Evolutionary conservation across 208 protist genomes (phyloP).

Genomic region (Acanthamoeba healyi): DNA sequence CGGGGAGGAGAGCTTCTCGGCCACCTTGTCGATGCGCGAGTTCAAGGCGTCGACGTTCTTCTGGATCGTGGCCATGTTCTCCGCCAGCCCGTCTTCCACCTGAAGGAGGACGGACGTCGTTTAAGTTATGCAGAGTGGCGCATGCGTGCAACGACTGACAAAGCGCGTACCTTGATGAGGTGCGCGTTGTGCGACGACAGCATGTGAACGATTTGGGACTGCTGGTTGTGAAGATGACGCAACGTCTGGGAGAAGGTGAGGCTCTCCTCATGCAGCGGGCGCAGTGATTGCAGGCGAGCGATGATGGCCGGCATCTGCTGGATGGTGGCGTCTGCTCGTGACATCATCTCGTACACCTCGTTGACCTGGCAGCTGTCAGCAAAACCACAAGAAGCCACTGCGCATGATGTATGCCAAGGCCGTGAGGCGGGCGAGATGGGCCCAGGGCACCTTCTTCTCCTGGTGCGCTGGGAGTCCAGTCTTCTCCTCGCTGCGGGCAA

Average conservation of each 20-base stretch:
- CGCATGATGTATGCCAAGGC: too few relatives aligned
- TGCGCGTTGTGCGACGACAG: conserved; percentile 50
- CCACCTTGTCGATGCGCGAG: conserved; percentile 40
- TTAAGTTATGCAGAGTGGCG: neutral
- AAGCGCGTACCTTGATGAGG: conserved; percentile 52
- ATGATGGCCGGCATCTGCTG: conserved; percentile 69
- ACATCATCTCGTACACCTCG: conserved; percentile 75
- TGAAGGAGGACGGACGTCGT: too few relatives aligned
- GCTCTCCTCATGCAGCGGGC: conserved; percentile 69
- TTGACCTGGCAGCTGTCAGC: conserved; percentile 57
- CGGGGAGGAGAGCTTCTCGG: neutral
- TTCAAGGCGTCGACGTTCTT: conserved; percentile 73
- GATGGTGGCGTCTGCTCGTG: conserved; percentile 57
- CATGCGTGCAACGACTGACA: neutral
- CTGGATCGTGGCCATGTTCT: conserved; percentile 70
- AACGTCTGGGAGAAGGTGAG: conserved; percentile 67
- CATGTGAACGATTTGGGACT: conserved; percentile 57
- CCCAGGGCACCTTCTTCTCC: conserved; percentile 71
- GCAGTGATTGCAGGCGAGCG: conserved; percentile 59
- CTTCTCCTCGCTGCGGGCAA: conserved; percentile 64
- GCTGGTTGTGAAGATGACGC: conserved; percentile 50
- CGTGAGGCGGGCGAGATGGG: too few relatives aligned
- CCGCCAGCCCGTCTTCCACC: conserved; percentile 64
- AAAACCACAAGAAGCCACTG: neutral
- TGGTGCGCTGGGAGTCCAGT: conserved; percentile 36